phyloP scores from a whole-genome alignment of 768 basidiomycete genomes.

The Phlegmacium glaucopus region DNA sequence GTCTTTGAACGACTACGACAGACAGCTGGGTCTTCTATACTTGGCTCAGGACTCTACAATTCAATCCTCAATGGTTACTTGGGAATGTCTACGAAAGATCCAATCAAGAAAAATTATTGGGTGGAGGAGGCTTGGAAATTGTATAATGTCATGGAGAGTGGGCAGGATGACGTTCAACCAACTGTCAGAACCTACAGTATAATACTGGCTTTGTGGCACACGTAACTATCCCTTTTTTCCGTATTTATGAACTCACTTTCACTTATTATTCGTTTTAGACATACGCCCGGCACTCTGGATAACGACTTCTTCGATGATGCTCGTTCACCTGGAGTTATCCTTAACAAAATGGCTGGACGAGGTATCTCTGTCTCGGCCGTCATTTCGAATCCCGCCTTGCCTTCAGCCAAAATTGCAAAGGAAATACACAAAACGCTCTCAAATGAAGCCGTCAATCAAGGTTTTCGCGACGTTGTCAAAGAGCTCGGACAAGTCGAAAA shows the following conservation, averaged over 20 bases:
- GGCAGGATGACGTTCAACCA: conserved; percentile 44
- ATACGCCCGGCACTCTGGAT: conserved; percentile 1
- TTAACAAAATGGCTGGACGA: conserved; percentile 44
- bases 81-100: conserved; percentile 52
- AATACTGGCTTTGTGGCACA: conserved; percentile 56
- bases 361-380: conserved; percentile 49
- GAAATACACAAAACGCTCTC: conserved; percentile 55
- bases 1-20: conserved; percentile 65
- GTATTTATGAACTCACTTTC: too few species aligned
- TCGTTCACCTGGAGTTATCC: conserved; percentile 28
- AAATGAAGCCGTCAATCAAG: conserved; percentile 54
- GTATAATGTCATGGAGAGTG: conserved; percentile 53
- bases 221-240: conserved; percentile 12
- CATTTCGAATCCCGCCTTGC: conserved; percentile 54
- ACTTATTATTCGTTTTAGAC: conserved; percentile 2
- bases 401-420: conserved; percentile 51
- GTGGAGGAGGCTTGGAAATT: conserved; percentile 58
- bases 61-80: conserved; percentile 64
- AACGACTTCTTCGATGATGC: neutral
- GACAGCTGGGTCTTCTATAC: conserved; percentile 21
- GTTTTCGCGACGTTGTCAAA: conserved; percentile 44
- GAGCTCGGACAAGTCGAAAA: conserved; percentile 56
- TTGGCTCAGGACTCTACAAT: conserved; percentile 58
- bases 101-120: conserved; percentile 49
- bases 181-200: conserved; percentile 62